Evolutionary conservation across 208 protist genomes (phyloP), one percentile per base, ranked within the genome.

Genomic region (Herpetomonas samuelpessoai): DNA sequence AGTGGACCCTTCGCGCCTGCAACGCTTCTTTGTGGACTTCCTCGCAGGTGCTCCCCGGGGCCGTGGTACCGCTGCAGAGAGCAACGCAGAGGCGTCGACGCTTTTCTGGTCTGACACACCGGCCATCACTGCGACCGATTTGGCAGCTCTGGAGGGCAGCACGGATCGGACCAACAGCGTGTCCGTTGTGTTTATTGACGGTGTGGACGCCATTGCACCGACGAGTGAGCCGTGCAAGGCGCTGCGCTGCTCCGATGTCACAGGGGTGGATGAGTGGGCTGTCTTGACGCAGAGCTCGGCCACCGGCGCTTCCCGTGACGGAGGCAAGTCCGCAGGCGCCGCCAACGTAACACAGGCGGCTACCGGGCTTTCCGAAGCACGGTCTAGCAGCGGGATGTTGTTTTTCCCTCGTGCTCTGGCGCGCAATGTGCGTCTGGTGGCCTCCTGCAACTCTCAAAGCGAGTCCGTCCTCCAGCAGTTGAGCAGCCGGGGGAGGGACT

Each of bases 351-450:
- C 29, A 7, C 4, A 7, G 22, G 24, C 12, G 52, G n/a, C n/a
- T n/a, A n/a, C n/a, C n/a, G n/a, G n/a, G n/a, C n/a, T n/a, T n/a
- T n/a, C n/a, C n/a, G n/a, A n/a, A n/a, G n/a, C n/a, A n/a, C 9
- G 12, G 10, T 10, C 10, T 14, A 7, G n/a, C n/a, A 41, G 27
- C 28, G 39, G 12, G 28, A 10, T 64, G 18, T 25, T 48, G 31
- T 79, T 80, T 62, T 65, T 92, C 52, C 86, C 86, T 2, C 51
- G 68, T 2, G 76, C 77, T 35, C 55, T 92, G 1, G 74, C 79
- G n/a, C 83, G 87, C 51, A 74, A 89, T 45, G 78, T 91, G n/a
- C 87, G 87, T 22, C 56, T 90, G 24, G 74, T 93, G 26, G 73
- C 74, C 19, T 72, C 73, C 31, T 83, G 74, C 62, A 49, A 22